Base-by-base conservation (phyloP, 129 eudicot species). In the Escallonia herrerae region DNA sequence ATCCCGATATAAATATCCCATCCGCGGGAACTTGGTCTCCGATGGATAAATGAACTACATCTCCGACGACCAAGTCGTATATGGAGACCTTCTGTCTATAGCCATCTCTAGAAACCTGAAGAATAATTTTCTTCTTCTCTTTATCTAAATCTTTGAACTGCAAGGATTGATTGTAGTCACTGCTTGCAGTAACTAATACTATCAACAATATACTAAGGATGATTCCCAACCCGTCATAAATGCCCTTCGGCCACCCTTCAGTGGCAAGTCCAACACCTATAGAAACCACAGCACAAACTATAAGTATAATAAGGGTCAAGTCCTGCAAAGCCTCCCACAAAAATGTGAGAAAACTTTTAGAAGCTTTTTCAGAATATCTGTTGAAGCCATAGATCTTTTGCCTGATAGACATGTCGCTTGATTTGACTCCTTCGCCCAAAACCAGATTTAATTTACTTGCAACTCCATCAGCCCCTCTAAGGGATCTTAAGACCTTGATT, bases 11-110 rank as follows among this genome's bases (percentile, higher is more conserved):
- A 50, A 88, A 93, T 62, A 93, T 70, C 56, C 99, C 99, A 48
- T 93, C 99, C 14, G 95, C 99, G 4, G 99, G 99, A 67, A 93
- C 90, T 52, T 70, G 89, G 40, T 93, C 96, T 3, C 99, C 99
- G 38, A 86, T 84, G 0, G 87, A 83, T 52, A 93, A 72, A 67
- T 83, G 84, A 8, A 93, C 96, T 58, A 93, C 61, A 71, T 93
- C 99, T 58, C 99, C 99, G 40, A 93, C 99, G 60, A 89, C 96
- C 43, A 93, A 67, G 41, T 93, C 99, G 46, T 67, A 84, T 53
- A 93, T 86, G 15, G 91, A 84, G 8, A 89, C 72, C 80, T 93
- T 93, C 58, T 86, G 90, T n/a, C 95, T 81, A 58, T 7, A 14
- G 7, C 86, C 95, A 67, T 93, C 96, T 82, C 99, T 86, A 2